These are phyloP conservation scores for Podila horticola DNA, from an alignment of 192 early-diverging fungal species.

Conservation along the genomic window DNA sequence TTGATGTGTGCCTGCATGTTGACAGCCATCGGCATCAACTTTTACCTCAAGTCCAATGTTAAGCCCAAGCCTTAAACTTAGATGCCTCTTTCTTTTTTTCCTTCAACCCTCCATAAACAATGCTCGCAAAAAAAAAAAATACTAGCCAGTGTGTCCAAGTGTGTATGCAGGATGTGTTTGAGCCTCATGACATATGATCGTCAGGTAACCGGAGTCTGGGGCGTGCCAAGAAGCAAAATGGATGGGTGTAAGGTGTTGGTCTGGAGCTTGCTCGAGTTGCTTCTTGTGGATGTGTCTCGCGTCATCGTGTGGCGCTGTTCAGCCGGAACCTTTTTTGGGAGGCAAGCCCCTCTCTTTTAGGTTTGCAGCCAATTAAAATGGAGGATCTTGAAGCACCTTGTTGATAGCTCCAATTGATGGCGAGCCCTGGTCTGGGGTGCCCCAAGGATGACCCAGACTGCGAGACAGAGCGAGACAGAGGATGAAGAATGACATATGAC, in stretches of 20 bases:
- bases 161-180: background rate
- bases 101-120: background rate
- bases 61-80: slow-evolving; percentile 30
- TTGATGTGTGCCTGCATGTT: slow-evolving; percentile 73
- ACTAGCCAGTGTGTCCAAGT: background rate
- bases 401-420: background rate
- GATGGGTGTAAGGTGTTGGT: too few relatives aligned
- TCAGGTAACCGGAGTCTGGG: too few relatives aligned
- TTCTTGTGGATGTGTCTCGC: too few relatives aligned
- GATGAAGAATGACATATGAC: too few relatives aligned
- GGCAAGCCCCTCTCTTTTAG: background rate
- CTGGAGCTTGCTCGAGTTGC: too few relatives aligned
- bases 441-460: background rate
- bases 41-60: slow-evolving; percentile 59
- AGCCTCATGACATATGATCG: slow-evolving; percentile 8
- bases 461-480: too few relatives aligned
- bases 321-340: background rate
- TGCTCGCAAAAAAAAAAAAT: slow-evolving; percentile 11
- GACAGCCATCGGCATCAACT: slow-evolving; percentile 63
- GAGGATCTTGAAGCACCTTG: background rate
- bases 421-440: background rate
- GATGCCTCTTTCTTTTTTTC: background rate
- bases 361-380: background rate
- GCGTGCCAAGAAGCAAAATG: too few relatives aligned
- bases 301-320: slow-evolving; percentile 1